Conservation (phyloP, 768 basidiomycete genomes). For the Leccinum obscurum region DNA sequence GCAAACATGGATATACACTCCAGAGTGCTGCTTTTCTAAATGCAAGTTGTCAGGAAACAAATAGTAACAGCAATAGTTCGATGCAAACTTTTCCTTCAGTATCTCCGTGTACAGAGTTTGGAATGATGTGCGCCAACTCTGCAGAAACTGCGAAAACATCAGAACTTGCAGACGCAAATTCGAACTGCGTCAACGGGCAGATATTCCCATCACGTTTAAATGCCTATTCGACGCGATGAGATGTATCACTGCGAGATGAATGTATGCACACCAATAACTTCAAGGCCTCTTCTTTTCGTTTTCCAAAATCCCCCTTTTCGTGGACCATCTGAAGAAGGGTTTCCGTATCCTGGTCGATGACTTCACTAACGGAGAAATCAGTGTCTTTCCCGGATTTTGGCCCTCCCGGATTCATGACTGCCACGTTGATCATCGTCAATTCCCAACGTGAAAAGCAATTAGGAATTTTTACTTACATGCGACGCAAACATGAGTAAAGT, state of each 20-base stretch:
- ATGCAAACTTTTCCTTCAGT: background rate
- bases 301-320: background rate
- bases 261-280: conserved; percentile 7
- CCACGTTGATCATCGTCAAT: background rate
- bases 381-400: background rate
- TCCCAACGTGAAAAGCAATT: background rate
- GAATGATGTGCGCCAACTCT: background rate
- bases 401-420: conserved; percentile 5
- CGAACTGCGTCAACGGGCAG: conserved; percentile 4
- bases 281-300: background rate
- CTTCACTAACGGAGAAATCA: background rate
- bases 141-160: too few relatives aligned
- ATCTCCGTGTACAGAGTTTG: conserved; percentile 1
- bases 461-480: background rate
- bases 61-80: background rate
- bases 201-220: background rate
- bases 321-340: background rate
- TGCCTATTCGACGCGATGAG: background rate
- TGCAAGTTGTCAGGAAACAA: background rate
- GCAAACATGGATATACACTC: conserved; percentile 7
- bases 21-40: background rate
- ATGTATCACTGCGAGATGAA: background rate
- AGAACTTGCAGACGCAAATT: too few relatives aligned
- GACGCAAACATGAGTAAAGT: background rate
- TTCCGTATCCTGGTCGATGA: background rate